Evolutionary conservation across 1,139 yeast genomes (phyloP), one percentile per base, ranked within the genome.

Genomic region (Entelexis paramagnoliae): DNA sequence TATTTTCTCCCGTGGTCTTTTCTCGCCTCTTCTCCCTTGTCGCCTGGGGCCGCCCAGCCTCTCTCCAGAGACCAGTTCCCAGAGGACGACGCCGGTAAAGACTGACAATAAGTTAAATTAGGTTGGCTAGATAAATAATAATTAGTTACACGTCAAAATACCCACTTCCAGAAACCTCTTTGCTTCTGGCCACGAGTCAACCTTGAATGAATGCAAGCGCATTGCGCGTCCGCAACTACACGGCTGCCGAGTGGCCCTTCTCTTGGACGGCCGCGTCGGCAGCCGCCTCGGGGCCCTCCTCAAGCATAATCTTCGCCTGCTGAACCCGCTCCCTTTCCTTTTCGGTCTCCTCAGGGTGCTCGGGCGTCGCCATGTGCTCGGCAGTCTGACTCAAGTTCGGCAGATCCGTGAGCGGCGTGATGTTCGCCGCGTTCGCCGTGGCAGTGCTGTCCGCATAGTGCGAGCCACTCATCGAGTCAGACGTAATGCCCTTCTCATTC

Each of bases 361-460:
- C 57, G 1, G 57, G 57, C 3, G 51, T 46, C n/a, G 57, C 57
- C 51, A 47, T 53, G 29, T 54, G 57, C 29, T 53, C 54, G 1
- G 46, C 54, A 11, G 52, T 44, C 24, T 53, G 56, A 30, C 57
- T 54, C 29, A 57, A 26, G 32, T 57, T 57, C 38, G 58, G 59
- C 20, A 54, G 49, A 20, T 51, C 51, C 28, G 53, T 49, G 13
- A 48, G 20, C 5, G 55, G 57, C 1, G 56, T 58, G 38, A 55
- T 49, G 30, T 48, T 58, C 3, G 62, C 62, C 1, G 62, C 62
- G n/a, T 55, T 53, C 26, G 59, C 61, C 4, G 62, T 60, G 7
- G 62, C 62, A 0, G 59, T 50, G 48, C 59, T 55, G 43, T 60
- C 62, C 13, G 62, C 61, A 29, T 54, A 57, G 28, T 55, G 58